Percentiles rank a stretch among this genome's conserved stretches.
Evolutionary conservation across 345 rosid genomes (phyloP).

Genomic region (Gossypium ekmanianum): DNA sequence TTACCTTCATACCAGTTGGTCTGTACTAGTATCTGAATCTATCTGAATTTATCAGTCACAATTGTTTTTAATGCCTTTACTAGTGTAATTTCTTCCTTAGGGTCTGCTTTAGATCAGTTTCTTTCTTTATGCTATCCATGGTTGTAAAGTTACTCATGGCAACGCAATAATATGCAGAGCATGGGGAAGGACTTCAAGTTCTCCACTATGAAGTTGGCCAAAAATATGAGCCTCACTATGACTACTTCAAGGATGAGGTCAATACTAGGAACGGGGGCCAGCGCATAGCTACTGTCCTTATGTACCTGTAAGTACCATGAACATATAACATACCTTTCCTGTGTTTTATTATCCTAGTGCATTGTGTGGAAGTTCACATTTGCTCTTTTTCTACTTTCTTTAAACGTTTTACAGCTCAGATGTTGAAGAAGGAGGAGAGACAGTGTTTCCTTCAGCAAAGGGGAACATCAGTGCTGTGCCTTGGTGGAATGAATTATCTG

Average conservation of each 20-base stretch:
- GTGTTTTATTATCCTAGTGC: not conserved
- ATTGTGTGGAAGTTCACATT: conserved; percentile 5
- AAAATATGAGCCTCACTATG: conserved; percentile 89
- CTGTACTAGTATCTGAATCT: conserved; percentile 18
- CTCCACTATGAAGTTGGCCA: conserved; percentile 94
- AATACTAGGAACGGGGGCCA: conserved; percentile 93
- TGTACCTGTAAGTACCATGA: conserved; percentile 77
- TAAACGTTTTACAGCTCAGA: conserved; percentile 66
- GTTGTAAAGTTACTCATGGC: conserved; percentile 4
- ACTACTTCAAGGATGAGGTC: conserved; percentile 77
- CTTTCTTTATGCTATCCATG: not conserved
- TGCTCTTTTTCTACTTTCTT: not conserved
- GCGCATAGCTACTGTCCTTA: conserved; percentile 86
- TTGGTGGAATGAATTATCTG: conserved; percentile 89
- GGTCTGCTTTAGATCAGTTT: conserved; percentile 4
- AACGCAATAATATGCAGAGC: conserved; percentile 43
- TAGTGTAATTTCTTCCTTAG: not conserved
- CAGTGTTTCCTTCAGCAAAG: conserved; percentile 85
- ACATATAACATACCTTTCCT: not conserved
- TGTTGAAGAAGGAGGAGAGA: conserved; percentile 97
- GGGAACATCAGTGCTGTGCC: conserved; percentile 76
- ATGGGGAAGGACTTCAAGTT: conserved; percentile 95
- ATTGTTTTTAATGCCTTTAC: not conserved
- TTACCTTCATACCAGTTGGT: conserved; percentile 86
- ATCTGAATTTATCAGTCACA: not conserved